Percentiles rank a stretch among this genome's conserved stretches.
These are phyloP conservation scores for Claviceps purpurea DNA, from an alignment of 2,329 filamentous ascomycete species.

Conservation along the genomic window DNA sequence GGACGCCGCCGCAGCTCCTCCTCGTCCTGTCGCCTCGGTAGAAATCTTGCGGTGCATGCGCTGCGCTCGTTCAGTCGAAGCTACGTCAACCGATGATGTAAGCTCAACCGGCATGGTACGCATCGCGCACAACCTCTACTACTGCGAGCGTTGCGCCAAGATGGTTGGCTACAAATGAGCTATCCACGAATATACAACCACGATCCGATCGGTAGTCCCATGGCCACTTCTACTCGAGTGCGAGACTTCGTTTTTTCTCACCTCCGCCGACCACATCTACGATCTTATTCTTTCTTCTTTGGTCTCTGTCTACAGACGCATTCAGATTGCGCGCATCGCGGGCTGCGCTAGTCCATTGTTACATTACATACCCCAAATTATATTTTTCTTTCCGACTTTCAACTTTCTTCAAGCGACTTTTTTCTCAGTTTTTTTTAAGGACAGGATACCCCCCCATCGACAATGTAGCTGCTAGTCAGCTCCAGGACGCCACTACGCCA, in stretches of 20 bases:
- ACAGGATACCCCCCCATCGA: conserved; percentile 4
- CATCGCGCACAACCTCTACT: conserved; percentile 53
- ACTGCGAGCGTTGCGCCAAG: conserved; percentile 50
- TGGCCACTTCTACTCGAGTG: not conserved
- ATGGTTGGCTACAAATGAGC: conserved; percentile 49
- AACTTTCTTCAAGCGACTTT: not conserved
- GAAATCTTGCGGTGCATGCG: conserved; percentile 50
- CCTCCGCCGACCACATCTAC: not conserved
- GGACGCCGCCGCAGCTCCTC: conserved; percentile 27
- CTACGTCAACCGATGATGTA: conserved; percentile 46
- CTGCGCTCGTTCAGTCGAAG: conserved; percentile 45
- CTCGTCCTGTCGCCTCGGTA: conserved; percentile 36
- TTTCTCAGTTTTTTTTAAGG: not conserved
- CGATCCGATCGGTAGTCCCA: too few species aligned
- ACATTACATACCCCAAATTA: not conserved
- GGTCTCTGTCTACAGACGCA: too few species aligned
- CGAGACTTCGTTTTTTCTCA: not conserved
- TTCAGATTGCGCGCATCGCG: not conserved
- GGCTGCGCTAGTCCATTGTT: not conserved
- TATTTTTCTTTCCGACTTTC: not conserved
- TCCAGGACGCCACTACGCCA: not conserved
- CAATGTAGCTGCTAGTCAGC: not conserved
- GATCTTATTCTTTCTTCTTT: not conserved
- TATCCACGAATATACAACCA: too few species aligned
- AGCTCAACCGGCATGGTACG: conserved; percentile 48